These are phyloP conservation scores for Cyberlindnera lachancei DNA, from an alignment of 805 yeast genomes.

Conservation along the genomic window DNA sequence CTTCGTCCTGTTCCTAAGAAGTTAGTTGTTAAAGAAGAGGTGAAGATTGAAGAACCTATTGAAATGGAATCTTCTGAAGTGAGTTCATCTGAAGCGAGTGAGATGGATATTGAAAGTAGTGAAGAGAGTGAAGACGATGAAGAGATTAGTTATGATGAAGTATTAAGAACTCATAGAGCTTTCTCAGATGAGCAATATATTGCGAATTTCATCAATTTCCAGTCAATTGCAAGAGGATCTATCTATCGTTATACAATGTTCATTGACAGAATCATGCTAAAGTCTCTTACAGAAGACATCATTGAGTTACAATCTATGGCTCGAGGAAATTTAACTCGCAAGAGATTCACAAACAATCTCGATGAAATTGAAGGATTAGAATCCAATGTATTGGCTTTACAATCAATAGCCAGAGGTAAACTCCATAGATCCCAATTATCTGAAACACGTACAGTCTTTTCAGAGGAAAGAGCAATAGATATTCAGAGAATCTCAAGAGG, in stretches of 20 bases:
- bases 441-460: constrained; percentile 7
- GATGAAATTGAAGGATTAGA: constrained; percentile 18
- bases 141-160: constrained; percentile 12
- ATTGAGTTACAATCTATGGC: constrained; percentile 40
- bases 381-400: constrained; percentile 23
- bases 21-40: constrained; percentile 1
- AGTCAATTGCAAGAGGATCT: constrained; percentile 66
- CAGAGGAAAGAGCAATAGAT: constrained; percentile 7
- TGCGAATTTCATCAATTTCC: constrained; percentile 41
- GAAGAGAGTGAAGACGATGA: constrained; percentile 2
- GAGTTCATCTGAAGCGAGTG: neutral
- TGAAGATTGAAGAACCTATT: neutral
- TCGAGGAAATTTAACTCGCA: constrained; percentile 39
- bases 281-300: constrained; percentile 46
- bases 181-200: constrained; percentile 18
- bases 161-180: constrained; percentile 16
- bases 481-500: constrained; percentile 42
- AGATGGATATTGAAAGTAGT: too few species aligned
- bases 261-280: constrained; percentile 54
- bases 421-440: constrained; percentile 11
- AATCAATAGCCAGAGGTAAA: constrained; percentile 29
- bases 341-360: constrained; percentile 20
- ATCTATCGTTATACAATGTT: constrained; percentile 55
- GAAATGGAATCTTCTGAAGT: neutral
- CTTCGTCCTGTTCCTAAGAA: constrained; percentile 1